These are phyloP conservation scores for Jamesozyma hellenica DNA, from an alignment of 805 yeast genomes.

Conservation along the genomic window DNA sequence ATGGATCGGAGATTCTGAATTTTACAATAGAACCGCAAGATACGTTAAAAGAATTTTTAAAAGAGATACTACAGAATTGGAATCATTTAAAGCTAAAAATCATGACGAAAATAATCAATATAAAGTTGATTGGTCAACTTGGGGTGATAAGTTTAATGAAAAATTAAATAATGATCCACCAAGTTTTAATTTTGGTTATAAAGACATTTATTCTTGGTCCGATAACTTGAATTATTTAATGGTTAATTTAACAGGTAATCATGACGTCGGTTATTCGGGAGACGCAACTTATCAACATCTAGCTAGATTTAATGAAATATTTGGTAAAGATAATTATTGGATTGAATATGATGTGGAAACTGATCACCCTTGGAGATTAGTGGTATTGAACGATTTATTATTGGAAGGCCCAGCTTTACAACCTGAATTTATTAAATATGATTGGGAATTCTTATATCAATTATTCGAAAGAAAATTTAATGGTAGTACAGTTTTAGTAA, in stretches of 20 bases:
- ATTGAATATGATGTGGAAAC: constrained; percentile 56
- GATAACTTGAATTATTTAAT: constrained; percentile 50
- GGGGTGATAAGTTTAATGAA: constrained; percentile 19
- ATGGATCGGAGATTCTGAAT: constrained; percentile 87
- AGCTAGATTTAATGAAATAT: constrained; percentile 61
- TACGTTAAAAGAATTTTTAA: constrained; percentile 63
- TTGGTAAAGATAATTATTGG: constrained; percentile 81
- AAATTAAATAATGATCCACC: constrained; percentile 4
- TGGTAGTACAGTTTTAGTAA: constrained; percentile 74
- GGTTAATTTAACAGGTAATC: constrained; percentile 86
- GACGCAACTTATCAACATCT: constrained; percentile 89
- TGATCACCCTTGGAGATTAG: constrained; percentile 73
- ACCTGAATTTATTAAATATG: constrained; percentile 52
- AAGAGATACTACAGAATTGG: constrained; percentile 50
- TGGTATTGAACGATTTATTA: constrained; percentile 74
- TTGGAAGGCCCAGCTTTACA: constrained; percentile 87
- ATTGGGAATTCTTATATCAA: constrained; percentile 64
- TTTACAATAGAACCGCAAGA: constrained; percentile 66
- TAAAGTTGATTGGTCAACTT: constrained; percentile 19
- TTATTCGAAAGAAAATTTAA: constrained; percentile 45
- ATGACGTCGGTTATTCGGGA: constrained; percentile 91
- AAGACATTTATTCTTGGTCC: constrained; percentile 62
- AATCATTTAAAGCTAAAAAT: constrained; percentile 30
- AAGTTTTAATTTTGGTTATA: constrained; percentile 40
- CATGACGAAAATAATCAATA: constrained; percentile 23